Evolutionary conservation across 2,329 filamentous ascomycete species (phyloP), one percentile per base, ranked within the genome.

Genomic region (Pestalotiopsis sp.): DNA sequence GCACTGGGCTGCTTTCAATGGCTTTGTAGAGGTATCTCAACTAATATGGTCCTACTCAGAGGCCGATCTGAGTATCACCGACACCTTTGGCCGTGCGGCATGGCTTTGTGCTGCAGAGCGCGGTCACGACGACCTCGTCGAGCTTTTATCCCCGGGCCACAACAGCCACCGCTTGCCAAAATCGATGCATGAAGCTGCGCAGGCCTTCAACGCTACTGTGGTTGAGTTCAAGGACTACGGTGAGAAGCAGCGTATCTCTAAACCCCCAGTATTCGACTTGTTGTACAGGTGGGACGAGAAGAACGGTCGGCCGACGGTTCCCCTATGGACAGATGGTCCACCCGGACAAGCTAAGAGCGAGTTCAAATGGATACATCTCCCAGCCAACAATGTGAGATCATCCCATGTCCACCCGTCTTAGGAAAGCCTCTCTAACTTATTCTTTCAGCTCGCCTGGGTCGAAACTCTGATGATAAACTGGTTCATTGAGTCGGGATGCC

Each of bases 401-500:
- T 60, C 5, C 36, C 20, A 63, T 56, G 2, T 13, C 11, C 20
- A 2, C 56, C 58, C 45, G 9, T 14, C 45, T 58, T 61, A 12
- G 13, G 14, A 62, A 45, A 4, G 1, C 23, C 14, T 36, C 12
- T 41, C 69, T 69, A 52, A 70, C 49, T 64, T 31, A 17, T 20
- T 25, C 64, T 65, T 36, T 66, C 85, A 88, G 74, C 84, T 89
- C 73, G 84, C 86, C 1, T 91, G 89, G 89, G 85, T 88, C 39
- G 72, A 80, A 77, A 79, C 88, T 0, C 79, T 91, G 1, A 78
- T 91, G n/a, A 87, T 88, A 1, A 91, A 91, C 71, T 84, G 84
- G 7, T 91, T 91, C 72, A 87, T 91, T 41, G 89, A 91, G 75
- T 86, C 88, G 49, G 88, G 88, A 0, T 84, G 86, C 17, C 83